Conservation (phyloP, 2,329 filamentous ascomycete genomes). For the Orbilia blumenaviensis region DNA sequence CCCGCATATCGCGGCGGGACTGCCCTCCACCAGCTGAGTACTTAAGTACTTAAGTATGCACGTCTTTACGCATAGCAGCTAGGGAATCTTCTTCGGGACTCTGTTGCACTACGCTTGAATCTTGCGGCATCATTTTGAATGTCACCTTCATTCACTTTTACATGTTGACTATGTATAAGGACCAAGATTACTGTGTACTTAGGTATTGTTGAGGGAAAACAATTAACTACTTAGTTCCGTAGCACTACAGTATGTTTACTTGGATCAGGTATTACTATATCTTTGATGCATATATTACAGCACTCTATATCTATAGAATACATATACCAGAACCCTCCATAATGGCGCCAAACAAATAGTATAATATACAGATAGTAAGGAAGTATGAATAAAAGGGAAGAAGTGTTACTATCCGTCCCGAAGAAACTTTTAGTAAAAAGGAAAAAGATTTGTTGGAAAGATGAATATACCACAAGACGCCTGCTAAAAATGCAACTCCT, state of each 20-base stretch:
- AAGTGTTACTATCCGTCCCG: constrained; percentile 23
- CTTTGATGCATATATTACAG: constrained; percentile 36
- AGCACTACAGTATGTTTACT: too few species aligned
- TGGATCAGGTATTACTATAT: not conserved
- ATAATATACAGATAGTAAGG: constrained; percentile 27
- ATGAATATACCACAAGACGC: constrained; percentile 20
- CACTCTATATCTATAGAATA: constrained; percentile 44
- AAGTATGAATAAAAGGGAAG: not conserved
- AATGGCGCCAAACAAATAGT: constrained; percentile 16
- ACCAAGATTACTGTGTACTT: not conserved
- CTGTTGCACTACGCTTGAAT: too few species aligned
- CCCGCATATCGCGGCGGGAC: too few species aligned
- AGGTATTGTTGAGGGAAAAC: not conserved
- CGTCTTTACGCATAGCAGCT: too few species aligned
- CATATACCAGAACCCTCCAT: constrained; percentile 16
- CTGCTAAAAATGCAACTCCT: constrained; percentile 51
- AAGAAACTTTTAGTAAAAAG: constrained; percentile 13
- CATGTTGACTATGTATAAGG: too few species aligned
- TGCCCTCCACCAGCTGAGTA: too few species aligned
- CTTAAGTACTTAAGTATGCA: too few species aligned
- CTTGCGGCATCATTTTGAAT: too few species aligned
- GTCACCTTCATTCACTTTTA: too few species aligned
- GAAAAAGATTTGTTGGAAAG: not conserved
- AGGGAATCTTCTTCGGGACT: too few species aligned
- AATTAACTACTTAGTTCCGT: too few species aligned